Evolutionary conservation across 169 alveolate species (phyloP).

Genomic region (Eimeria falciformis): DNA sequence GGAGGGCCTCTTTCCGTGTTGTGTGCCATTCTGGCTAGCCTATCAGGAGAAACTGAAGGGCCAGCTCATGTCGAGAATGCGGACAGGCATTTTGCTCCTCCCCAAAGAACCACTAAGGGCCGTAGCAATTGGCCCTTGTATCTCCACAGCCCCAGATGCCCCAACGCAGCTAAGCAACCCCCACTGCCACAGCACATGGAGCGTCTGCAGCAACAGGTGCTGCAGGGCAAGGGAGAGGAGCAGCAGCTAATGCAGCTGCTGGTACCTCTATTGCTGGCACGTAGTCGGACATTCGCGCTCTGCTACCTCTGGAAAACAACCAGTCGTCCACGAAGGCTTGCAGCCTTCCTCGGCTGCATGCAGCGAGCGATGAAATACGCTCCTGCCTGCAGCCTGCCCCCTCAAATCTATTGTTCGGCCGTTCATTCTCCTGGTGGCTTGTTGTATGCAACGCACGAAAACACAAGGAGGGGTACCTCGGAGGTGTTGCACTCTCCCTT

Average conservation of each 20-base stretch:
- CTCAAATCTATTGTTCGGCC: background rate
- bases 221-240: background rate
- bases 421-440: background rate
- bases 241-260: constrained; percentile 32
- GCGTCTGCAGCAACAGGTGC: background rate
- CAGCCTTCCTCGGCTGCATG: constrained; percentile 44
- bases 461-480: background rate
- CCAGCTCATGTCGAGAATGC: background rate
- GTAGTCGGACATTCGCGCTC: constrained; percentile 51
- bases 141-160: constrained; percentile 49
- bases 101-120: no score
- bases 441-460: background rate
- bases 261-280: constrained; percentile 30
- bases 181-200: constrained; percentile 22
- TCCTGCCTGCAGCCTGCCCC: constrained; percentile 7
- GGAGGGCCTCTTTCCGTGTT: constrained; percentile 60
- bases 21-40: constrained; percentile 38
- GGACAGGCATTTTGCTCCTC: background rate
- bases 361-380: constrained; percentile 63
- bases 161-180: constrained; percentile 16
- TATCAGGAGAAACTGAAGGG: background rate
- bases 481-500: background rate
- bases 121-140: background rate
- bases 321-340: constrained; percentile 58
- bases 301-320: constrained; percentile 69